Evolutionary conservation across 176 grass and related monocot genomes (phyloP).

Genomic region (Musa acuminata): DNA sequence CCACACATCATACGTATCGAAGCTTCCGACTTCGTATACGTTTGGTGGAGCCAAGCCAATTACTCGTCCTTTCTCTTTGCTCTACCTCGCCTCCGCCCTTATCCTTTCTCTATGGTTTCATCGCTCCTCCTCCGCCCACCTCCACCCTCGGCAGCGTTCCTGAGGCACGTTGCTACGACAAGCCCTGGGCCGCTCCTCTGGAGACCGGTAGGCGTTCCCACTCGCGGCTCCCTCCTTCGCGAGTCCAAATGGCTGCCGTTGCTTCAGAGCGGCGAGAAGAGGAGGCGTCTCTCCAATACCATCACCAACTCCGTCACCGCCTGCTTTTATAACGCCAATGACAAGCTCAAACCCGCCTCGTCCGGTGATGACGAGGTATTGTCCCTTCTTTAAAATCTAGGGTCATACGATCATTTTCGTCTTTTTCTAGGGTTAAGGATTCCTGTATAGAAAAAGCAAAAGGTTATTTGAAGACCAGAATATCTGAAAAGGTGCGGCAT

Average conservation of each 20-base stretch:
- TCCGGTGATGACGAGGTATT: background rate
- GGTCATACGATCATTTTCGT: background rate
- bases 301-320: background rate
- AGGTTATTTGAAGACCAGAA: background rate
- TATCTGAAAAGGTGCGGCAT: background rate
- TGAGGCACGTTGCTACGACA: background rate
- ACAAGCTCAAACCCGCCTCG: constrained; percentile 4
- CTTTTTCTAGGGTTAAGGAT: background rate
- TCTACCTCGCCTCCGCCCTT: background rate
- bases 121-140: background rate
- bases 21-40: too few relatives aligned
- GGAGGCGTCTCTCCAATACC: background rate
- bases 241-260: background rate
- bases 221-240: background rate
- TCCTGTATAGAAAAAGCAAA: background rate
- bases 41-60: too few relatives aligned
- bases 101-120: background rate
- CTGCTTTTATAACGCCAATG: constrained; percentile 22
- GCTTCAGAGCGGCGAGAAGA: background rate
- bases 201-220: background rate
- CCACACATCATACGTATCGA: too few relatives aligned
- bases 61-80: too few relatives aligned
- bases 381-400: background rate
- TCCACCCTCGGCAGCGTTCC: background rate
- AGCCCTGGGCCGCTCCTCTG: background rate